A percentile compares a stretch with the other conserved stretches of the same genome.
These are phyloP conservation scores for Ceratobasidium sp. DNA, from an alignment of 1,284 basidiomycete species.

Conservation along the genomic window DNA sequence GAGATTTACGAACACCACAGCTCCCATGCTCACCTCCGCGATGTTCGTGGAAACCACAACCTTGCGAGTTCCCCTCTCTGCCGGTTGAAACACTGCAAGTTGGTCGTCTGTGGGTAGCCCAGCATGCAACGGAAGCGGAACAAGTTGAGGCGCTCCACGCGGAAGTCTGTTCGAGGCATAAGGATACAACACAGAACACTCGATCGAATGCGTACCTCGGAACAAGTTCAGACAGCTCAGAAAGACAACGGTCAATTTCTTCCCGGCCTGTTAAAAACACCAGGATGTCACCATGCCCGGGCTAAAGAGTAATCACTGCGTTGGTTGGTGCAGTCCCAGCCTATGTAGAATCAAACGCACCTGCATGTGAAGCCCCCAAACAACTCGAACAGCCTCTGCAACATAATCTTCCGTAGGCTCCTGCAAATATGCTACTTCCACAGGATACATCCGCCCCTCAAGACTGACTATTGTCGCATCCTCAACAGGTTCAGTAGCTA, in stretches of 20 bases:
- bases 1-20: too few relatives aligned
- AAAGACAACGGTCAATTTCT: slow-evolving; percentile 90
- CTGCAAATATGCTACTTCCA: slow-evolving; percentile 81
- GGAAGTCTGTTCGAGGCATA: slow-evolving; percentile 66
- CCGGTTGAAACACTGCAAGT: slow-evolving; percentile 80
- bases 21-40: slow-evolving; percentile 73
- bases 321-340: not conserved
- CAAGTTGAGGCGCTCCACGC: slow-evolving; percentile 65
- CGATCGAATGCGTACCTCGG: too few relatives aligned
- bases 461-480: slow-evolving; percentile 86
- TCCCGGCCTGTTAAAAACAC: slow-evolving; percentile 97
- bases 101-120: slow-evolving; percentile 90
- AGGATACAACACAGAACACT: slow-evolving; percentile 50
- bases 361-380: slow-evolving; percentile 87
- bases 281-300: slow-evolving; percentile 87
- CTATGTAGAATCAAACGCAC: slow-evolving; percentile 58
- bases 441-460: slow-evolving; percentile 93
- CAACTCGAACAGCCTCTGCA: slow-evolving; percentile 81
- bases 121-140: slow-evolving; percentile 85
- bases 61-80: slow-evolving; percentile 82
- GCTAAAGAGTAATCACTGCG: slow-evolving; percentile 54
- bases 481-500: slow-evolving; percentile 48
- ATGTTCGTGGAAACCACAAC: slow-evolving; percentile 96
- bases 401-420: slow-evolving; percentile 85
- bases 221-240: slow-evolving; percentile 80